Conservation (phyloP, 177 flowering plant species). For the Telopea speciosissima region DNA sequence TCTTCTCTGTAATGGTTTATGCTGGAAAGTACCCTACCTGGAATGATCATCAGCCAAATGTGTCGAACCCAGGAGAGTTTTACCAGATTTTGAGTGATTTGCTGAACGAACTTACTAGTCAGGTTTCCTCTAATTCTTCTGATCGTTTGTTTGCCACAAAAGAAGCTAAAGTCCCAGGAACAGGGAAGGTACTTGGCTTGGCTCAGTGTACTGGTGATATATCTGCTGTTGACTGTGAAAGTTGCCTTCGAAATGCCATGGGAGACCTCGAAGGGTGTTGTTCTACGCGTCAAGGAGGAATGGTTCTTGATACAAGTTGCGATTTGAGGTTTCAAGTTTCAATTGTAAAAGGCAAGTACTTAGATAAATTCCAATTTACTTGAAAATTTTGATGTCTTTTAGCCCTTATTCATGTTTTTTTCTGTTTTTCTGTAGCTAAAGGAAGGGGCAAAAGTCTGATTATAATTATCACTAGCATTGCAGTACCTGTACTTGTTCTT, state of each 20-base stretch:
- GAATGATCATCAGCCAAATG: slow-evolving; percentile 2
- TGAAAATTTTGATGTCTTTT: background rate
- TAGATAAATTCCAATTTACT: no score
- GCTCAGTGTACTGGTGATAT: slow-evolving; percentile 27
- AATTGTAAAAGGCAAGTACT: background rate
- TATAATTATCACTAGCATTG: background rate
- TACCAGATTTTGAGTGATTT: background rate
- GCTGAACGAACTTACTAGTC: slow-evolving; percentile 10
- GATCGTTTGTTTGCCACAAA: slow-evolving; percentile 22
- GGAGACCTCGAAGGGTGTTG: slow-evolving; percentile 20
- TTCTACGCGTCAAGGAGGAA: slow-evolving; percentile 10
- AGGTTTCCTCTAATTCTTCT: slow-evolving; percentile 12
- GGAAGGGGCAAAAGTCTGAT: background rate
- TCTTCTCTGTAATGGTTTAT: slow-evolving; percentile 6
- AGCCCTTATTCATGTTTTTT: no score
- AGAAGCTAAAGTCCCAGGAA: slow-evolving; percentile 5
- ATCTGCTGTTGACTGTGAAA: background rate
- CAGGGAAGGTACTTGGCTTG: slow-evolving; percentile 19
- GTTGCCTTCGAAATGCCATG: slow-evolving; percentile 10
- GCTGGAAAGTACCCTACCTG: slow-evolving; percentile 6
- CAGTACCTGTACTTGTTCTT: background rate
- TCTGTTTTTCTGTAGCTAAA: background rate
- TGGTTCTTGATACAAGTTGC: slow-evolving; percentile 13
- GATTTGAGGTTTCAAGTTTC: slow-evolving; percentile 12
- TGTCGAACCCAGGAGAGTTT: slow-evolving; percentile 11